Base-by-base conservation (phyloP, 2,329 filamentous ascomycete species). In the Beauveria sp. region DNA sequence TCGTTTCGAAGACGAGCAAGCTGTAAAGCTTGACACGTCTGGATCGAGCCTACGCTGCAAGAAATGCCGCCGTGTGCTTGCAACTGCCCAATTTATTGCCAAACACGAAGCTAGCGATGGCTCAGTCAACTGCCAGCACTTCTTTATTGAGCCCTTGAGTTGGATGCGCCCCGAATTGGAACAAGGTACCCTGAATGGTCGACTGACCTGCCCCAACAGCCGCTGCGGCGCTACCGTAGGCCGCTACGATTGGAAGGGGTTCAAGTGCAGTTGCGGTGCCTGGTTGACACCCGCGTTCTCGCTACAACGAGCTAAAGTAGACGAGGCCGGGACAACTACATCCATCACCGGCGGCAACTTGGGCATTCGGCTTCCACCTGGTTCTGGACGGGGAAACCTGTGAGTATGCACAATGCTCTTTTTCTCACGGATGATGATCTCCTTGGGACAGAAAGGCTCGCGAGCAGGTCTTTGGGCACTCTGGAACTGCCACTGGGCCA, bases 171-270 rank as follows among this genome's bases (percentile, higher is more conserved):
- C 86, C 1, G 87, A 88, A 68, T 84, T 99, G 3, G 89, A 92
- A 67, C 83, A 89, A 68, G 92, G 90, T 30, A 84, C 87, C 63
- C 80, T 97, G 26, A 90, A 92, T 63, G 94, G 94, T 26, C 86
- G 93, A 10, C 79, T 99, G 37, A 84, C 86, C 62, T 99, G 94
- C 69, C 93, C 94, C 10, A 89, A 87, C 67, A 62, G 72, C 9
- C 89, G 88, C 69, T 99, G 94, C 73, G 85, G 84, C 52, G 86
- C 90, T 46, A 91, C 91, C 57, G 85, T 97, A 53, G 94, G 94
- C 44, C 90, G 94, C 68, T 99, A 97, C 71, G 90, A 93, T 57
- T 99, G 94, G 94, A 91, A 96, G 72, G 94, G 94, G 16, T 88
- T 97, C 81, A 87, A 86, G 72, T 99, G 94, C 76, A 94, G 86